Conservation (phyloP, 2,329 filamentous ascomycete genomes). For the Aureobasidium mangrovei region DNA sequence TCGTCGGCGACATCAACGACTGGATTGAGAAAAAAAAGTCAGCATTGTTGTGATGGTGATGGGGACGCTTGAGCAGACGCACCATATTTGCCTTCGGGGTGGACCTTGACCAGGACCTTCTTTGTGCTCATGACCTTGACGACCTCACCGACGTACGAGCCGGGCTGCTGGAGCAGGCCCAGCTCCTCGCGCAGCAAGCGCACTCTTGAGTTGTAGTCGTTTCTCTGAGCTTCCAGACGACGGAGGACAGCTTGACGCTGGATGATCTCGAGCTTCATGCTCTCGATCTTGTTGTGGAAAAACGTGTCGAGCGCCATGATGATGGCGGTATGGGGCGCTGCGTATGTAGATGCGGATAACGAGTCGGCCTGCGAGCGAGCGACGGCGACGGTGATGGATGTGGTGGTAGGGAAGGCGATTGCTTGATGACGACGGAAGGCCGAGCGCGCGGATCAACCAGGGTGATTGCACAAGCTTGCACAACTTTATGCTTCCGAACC, state of each 20-base stretch:
- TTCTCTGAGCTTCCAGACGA: slow-evolving; percentile 91
- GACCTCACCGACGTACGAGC: slow-evolving; percentile 98
- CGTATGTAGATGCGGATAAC: not conserved
- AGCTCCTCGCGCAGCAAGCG: slow-evolving; percentile 91
- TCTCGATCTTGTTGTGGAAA: slow-evolving; percentile 99
- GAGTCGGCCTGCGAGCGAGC: not conserved
- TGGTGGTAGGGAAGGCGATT: slow-evolving; percentile 4
- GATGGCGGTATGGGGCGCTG: slow-evolving; percentile 22
- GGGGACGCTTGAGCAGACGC: slow-evolving; percentile 29
- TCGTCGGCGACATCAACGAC: slow-evolving; percentile 93
- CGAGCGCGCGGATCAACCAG: slow-evolving; percentile 14
- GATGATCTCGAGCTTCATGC: slow-evolving; percentile 99
- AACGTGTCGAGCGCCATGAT: slow-evolving; percentile 98
- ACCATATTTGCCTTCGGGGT: slow-evolving; percentile 99
- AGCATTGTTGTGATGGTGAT: not conserved
- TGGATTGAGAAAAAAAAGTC: slow-evolving; percentile 30
- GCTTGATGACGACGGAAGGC: slow-evolving; percentile 2
- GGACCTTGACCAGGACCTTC: slow-evolving; percentile 97
- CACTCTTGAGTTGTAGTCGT: slow-evolving; percentile 98
- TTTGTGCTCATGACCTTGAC: slow-evolving; percentile 99
- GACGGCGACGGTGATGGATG: slow-evolving; percentile 5
- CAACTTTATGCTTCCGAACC: not conserved
- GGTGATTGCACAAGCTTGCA: not conserved
- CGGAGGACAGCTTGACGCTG: slow-evolving; percentile 94
- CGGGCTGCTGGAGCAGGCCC: slow-evolving; percentile 89